A percentile compares a stretch with the other conserved stretches of the same genome.
These are phyloP conservation scores for Mortierella alpina DNA, from an alignment of 192 early-diverging fungal species.

Conservation along the genomic window DNA sequence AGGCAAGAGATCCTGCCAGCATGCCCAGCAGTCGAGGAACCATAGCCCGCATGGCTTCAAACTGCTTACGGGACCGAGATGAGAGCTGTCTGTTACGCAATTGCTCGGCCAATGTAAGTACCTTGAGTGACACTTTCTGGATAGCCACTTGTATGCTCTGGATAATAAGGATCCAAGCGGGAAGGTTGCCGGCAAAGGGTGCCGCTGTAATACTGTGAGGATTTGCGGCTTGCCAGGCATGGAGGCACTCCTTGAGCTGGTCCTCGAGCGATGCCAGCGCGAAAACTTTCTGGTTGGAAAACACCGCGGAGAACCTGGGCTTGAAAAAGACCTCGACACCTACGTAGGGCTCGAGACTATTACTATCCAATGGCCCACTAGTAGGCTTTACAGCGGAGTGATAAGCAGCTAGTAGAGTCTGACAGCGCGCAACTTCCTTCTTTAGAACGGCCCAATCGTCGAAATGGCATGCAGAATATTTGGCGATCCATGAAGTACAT, in stretches of 20 bases:
- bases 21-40: slow-evolving; percentile 34
- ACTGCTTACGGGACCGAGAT: slow-evolving; percentile 37
- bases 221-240: not conserved
- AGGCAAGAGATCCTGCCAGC: slow-evolving; percentile 18
- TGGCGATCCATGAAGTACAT: slow-evolving; percentile 1
- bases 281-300: not conserved
- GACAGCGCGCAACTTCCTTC: slow-evolving; percentile 19
- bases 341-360: not conserved
- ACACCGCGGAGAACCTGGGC: not conserved
- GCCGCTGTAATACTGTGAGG: not conserved
- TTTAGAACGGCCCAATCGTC: slow-evolving; percentile 16
- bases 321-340: not conserved
- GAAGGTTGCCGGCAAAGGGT: slow-evolving; percentile 18
- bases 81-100: slow-evolving; percentile 22
- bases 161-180: slow-evolving; percentile 35
- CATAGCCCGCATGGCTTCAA: slow-evolving; percentile 23
- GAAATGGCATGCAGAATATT: slow-evolving; percentile 23
- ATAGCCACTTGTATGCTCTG: slow-evolving; percentile 18
- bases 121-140: slow-evolving; percentile 24
- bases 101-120: slow-evolving; percentile 14
- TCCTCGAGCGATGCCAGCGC: not conserved
- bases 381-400: not conserved
- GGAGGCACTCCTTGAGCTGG: not conserved
- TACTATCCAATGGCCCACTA: not conserved
- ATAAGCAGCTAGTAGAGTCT: not conserved